phyloP scores from a whole-genome alignment of 2,329 filamentous ascomycete species.

The Botrytis medusae region DNA sequence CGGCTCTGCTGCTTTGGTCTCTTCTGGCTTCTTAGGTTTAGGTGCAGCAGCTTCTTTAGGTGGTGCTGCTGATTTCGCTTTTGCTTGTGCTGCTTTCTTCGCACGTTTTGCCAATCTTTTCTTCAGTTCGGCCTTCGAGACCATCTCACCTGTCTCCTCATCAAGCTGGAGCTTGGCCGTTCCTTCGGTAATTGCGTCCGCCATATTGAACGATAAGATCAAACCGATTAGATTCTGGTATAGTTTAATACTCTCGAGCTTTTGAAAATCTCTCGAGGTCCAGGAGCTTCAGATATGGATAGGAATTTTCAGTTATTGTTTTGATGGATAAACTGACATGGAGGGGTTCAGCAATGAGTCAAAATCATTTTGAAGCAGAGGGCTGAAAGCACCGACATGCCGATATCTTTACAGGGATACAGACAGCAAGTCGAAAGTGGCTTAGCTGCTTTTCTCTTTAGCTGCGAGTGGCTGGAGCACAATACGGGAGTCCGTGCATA shows the following conservation, averaged over 20 bases:
- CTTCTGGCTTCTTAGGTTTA: constrained; percentile 33
- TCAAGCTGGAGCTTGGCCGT: constrained; percentile 61
- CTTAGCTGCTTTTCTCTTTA: neutral
- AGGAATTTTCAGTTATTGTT: neutral
- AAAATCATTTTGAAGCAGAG: neutral
- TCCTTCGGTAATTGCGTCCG: constrained; percentile 46
- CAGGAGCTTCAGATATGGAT: neutral
- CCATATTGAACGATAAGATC: constrained; percentile 41
- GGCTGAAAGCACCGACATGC: constrained; percentile 8
- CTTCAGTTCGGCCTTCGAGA: constrained; percentile 63
- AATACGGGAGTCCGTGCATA: neutral
- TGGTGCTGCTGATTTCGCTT: constrained; percentile 50
- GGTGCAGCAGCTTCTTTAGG: constrained; percentile 37
- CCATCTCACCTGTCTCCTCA: constrained; percentile 64
- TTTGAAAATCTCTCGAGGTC: neutral
- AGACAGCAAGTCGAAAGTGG: neutral
- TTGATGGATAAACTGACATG: neutral
- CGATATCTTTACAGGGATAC: neutral
- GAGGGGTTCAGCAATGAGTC: constrained; percentile 11
- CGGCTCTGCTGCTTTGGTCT: constrained; percentile 38
- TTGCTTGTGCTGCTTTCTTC: constrained; percentile 55
- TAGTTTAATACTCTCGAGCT: neutral
- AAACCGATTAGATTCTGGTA: neutral
- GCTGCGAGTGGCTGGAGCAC: neutral
- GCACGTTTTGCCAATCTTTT: constrained; percentile 59